These are phyloP conservation scores for Spergularia bocconei DNA, from an alignment of 148 eudicot genomes.

Conservation along the genomic window DNA sequence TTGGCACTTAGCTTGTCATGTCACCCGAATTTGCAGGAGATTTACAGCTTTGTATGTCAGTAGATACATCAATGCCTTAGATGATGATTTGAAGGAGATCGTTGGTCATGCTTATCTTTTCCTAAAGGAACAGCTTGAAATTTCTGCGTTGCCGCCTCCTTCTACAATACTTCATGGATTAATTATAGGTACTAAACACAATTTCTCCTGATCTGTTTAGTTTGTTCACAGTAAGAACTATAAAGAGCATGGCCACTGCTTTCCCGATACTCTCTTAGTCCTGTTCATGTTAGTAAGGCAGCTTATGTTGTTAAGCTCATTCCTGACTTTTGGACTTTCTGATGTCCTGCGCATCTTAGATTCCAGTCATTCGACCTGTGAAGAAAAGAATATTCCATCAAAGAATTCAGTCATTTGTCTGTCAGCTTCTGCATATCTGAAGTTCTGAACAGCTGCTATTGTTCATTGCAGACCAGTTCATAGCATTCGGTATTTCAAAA, in stretches of 20 bases:
- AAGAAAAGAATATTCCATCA: not conserved
- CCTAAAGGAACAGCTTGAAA: slow-evolving; percentile 73
- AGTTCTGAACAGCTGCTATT: not conserved
- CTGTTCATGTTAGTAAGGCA: not conserved
- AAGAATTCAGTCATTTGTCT: not conserved
- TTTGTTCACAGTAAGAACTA: not conserved
- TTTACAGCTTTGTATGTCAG: slow-evolving; percentile 62
- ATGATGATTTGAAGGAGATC: slow-evolving; percentile 56
- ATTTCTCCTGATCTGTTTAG: not conserved
- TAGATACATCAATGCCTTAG: slow-evolving; percentile 40
- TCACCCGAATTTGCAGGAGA: slow-evolving; percentile 46
- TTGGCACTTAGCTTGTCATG: not conserved
- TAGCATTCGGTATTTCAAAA: slow-evolving; percentile 69
- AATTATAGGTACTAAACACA: slow-evolving; percentile 46
- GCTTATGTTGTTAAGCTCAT: not conserved
- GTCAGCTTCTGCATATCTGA: not conserved
- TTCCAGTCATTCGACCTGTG: not conserved
- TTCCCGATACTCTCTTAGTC: not conserved
- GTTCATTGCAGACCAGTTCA: slow-evolving; percentile 61
- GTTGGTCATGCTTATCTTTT: slow-evolving; percentile 63
- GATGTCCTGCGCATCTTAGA: too few relatives aligned
- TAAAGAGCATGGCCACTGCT: not conserved
- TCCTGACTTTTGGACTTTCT: not conserved
- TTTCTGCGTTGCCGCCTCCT: slow-evolving; percentile 57
- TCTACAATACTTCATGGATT: slow-evolving; percentile 73